These are phyloP conservation scores for Coemansia reversa DNA, from an alignment of 192 early-diverging fungal genomes.

Conservation along the genomic window DNA sequence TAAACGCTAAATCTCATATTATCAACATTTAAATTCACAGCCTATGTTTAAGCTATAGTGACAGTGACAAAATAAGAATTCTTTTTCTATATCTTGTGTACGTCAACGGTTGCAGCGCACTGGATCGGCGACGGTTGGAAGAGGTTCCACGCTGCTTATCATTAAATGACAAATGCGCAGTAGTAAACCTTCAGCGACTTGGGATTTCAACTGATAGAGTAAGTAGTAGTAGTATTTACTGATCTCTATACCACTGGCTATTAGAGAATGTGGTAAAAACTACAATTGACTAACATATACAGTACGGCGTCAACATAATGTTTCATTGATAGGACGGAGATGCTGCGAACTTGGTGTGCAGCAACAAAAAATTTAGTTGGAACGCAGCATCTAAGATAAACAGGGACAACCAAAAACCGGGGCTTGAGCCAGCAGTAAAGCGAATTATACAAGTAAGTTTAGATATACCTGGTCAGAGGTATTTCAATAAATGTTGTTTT, in stretches of 20 bases:
- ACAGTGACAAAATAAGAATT: slow-evolving; percentile 38
- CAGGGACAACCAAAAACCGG: slow-evolving; percentile 6
- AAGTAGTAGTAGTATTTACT: slow-evolving; percentile 4
- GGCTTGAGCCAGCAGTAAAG: slow-evolving; percentile 40
- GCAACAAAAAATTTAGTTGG: slow-evolving; percentile 8
- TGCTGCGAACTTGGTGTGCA: not conserved
- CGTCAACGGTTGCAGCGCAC: slow-evolving; percentile 28
- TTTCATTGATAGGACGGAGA: slow-evolving; percentile 11
- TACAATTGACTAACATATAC: not conserved
- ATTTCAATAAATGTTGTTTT: not conserved
- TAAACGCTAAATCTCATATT: not conserved
- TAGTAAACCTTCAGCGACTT: slow-evolving; percentile 29
- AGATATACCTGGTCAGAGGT: not conserved
- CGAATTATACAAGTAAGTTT: slow-evolving; percentile 25
- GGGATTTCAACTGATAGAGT: slow-evolving; percentile 40
- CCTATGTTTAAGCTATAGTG: slow-evolving; percentile 13
- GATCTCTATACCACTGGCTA: not conserved
- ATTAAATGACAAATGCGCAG: slow-evolving; percentile 41
- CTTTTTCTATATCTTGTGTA: slow-evolving; percentile 46
- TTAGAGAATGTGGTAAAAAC: not conserved
- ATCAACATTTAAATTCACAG: not conserved
- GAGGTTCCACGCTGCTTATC: slow-evolving; percentile 49
- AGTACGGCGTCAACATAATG: not conserved
- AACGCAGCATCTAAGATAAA: too few relatives aligned
- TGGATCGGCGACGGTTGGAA: slow-evolving; percentile 42